Conservation (phyloP, 352 stramenopile genomes). For the Albugo candida region DNA sequence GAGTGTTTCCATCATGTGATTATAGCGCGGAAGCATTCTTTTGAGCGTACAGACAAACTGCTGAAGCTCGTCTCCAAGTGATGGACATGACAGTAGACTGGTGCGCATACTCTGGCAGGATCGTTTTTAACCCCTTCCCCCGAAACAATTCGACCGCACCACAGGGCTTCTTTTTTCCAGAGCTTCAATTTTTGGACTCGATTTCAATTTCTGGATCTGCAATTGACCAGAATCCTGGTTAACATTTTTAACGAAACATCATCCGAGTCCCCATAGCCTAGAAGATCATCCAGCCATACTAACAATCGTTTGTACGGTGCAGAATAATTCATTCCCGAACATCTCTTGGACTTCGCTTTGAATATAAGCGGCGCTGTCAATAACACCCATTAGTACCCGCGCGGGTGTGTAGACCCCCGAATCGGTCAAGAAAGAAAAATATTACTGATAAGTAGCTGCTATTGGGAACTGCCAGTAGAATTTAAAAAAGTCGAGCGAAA, state of each 20-base stretch:
- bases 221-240: constrained; percentile 3
- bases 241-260: constrained; percentile 7
- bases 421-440: constrained; percentile 9
- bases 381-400: constrained; percentile 6
- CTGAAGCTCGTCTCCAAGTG: constrained; percentile 8
- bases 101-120: constrained; percentile 2
- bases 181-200: constrained; percentile 15
- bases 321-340: constrained; percentile 1
- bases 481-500: constrained; percentile 12
- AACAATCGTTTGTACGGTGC: constrained; percentile 8
- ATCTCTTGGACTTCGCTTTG: constrained; percentile 1
- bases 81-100: background rate
- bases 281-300: constrained; percentile 14
- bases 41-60: constrained; percentile 13
- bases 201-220: constrained; percentile 11
- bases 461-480: constrained; percentile 12
- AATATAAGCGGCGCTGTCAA: constrained; percentile 9
- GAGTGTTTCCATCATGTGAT: constrained; percentile 1
- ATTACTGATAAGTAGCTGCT: constrained; percentile 6
- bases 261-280: constrained; percentile 5
- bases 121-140: constrained; percentile 7
- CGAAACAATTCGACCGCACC: constrained; percentile 11
- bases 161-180: constrained; percentile 5
- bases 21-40: constrained; percentile 11
- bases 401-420: constrained; percentile 9